Percentiles rank a stretch among this genome's conserved stretches.
These are phyloP conservation scores for Metarhizium brunneum DNA, from an alignment of 2,329 filamentous ascomycete species.

Conservation along the genomic window DNA sequence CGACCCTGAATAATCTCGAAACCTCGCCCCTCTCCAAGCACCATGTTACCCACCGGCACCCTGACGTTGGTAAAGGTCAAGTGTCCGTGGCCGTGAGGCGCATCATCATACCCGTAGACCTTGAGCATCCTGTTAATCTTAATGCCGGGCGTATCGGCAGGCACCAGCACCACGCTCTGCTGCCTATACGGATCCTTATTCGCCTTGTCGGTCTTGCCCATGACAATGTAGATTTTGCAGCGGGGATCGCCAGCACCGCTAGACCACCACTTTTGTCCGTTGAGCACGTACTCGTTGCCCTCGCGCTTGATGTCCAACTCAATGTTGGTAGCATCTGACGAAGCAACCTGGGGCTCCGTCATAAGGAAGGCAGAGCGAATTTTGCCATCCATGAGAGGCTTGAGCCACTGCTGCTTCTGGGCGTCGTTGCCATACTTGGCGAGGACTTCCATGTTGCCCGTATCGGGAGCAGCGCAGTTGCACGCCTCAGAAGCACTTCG, in stretches of 20 bases:
- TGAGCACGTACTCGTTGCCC: constrained; percentile 82
- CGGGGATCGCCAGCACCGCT: constrained; percentile 88
- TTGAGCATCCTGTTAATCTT: constrained; percentile 90
- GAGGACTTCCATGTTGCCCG: constrained; percentile 91
- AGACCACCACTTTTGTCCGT: constrained; percentile 99
- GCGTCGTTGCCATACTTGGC: constrained; percentile 82
- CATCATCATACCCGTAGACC: constrained; percentile 95
- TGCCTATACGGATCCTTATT: constrained; percentile 76
- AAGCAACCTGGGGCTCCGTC: constrained; percentile 85
- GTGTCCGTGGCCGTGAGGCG: constrained; percentile 96
- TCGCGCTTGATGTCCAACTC: constrained; percentile 73
- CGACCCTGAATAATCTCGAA: constrained; percentile 99
- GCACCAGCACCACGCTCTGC: constrained; percentile 88
- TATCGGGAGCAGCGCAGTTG: constrained; percentile 87
- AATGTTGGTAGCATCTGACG: constrained; percentile 89
- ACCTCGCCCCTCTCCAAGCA: constrained; percentile 85
- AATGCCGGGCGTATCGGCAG: constrained; percentile 70
- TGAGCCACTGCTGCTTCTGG: constrained; percentile 79
- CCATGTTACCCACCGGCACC: constrained; percentile 73
- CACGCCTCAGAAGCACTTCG: constrained; percentile 74
- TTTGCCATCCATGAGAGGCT: constrained; percentile 70
- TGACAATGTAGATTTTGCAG: constrained; percentile 90
- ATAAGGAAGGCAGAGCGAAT: constrained; percentile 88
- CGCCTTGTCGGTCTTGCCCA: constrained; percentile 79
- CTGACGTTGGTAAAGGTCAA: constrained; percentile 84